Evolutionary conservation across 2,329 filamentous ascomycete species (phyloP), one percentile per base, ranked within the genome.

Genomic region (Fonsecaea monophora): DNA sequence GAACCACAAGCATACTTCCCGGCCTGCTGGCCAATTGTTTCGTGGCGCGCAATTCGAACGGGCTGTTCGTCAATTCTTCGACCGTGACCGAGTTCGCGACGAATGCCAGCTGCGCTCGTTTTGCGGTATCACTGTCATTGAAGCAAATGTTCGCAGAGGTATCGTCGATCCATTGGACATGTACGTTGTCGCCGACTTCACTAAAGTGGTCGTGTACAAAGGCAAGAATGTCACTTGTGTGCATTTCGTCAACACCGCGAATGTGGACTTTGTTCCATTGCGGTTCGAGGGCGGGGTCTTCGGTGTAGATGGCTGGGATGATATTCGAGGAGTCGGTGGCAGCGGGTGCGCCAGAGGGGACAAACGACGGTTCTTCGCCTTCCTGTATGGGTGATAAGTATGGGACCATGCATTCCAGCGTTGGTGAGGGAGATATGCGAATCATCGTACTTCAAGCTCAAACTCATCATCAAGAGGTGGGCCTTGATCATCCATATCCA

Each of bases 131-230:
- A 12, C 82, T 75, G 40, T 81, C 83, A 64, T 83, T 82, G 80
- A 95, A 98, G 60, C 96, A 79, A 61, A 97, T 83, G 76, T 98
- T 98, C 69, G 92, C 92, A 0, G 92, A 94, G 6, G 87, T 89
- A 78, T 99, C 95, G 77, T 98, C 92, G 71, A 99, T 92, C 95
- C 95, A 99, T 80, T 98, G 93, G 70, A 97, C 60, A 55, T 83
- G 68, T 86, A 85, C 64, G 86, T 82, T 64, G 89, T 68, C 67
- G 12, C 63, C 67, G 21, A 82, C 60, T 81, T 75, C 63, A 84
- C 82, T 13, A 78, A 86, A 92, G 77, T 95, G 86, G 69, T 91
- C 85, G 56, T 83, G 79, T 8, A 92, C 87, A 73, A 93, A 97
- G 66, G 85, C 83, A 73, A 90, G 89, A 73, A 98, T 90, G 70